These are phyloP conservation scores for Nitzschia inconspicua DNA, from an alignment of 108 stramenopile species.

Conservation along the genomic window DNA sequence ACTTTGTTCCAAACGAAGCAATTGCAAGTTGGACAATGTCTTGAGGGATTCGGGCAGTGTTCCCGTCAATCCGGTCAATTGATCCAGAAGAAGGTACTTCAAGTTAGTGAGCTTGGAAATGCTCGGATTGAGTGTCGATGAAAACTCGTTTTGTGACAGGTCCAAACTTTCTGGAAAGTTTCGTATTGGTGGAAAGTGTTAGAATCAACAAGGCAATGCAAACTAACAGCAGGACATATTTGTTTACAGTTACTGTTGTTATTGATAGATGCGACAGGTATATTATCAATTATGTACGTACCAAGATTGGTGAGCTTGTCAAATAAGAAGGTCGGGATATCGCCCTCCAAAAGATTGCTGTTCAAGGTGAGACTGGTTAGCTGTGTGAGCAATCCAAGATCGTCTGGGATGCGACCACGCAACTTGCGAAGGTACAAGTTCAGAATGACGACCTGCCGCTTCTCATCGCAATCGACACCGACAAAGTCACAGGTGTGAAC, in stretches of 20 bases:
- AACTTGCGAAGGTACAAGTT: slow-evolving; percentile 7
- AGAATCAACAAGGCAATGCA: neutral
- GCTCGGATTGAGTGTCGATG: slow-evolving; percentile 12
- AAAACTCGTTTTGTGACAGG: slow-evolving; percentile 4
- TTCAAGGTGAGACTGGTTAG: slow-evolving; percentile 5
- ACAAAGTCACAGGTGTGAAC: slow-evolving; percentile 5
- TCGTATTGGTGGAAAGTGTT: neutral
- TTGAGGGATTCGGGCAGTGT: neutral
- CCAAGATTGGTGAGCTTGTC: slow-evolving; percentile 10
- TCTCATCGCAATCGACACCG: slow-evolving; percentile 11
- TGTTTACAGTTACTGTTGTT: neutral
- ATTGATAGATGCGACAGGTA: neutral
- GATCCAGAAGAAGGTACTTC: neutral
- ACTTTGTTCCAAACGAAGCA: neutral
- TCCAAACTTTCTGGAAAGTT: slow-evolving; percentile 5
- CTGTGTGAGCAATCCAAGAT: slow-evolving; percentile 22
- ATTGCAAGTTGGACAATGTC: neutral
- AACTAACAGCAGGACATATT: neutral
- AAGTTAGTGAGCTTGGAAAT: slow-evolving; percentile 13
- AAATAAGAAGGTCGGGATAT: slow-evolving; percentile 7
- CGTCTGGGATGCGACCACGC: slow-evolving; percentile 18
- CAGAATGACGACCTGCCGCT: neutral
- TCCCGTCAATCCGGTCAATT: slow-evolving; percentile 1
- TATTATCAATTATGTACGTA: neutral
- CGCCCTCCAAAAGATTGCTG: slow-evolving; percentile 21